Conservation (phyloP, 169 alveolate genomes). For the Plasmodium reichenowi region DNA sequence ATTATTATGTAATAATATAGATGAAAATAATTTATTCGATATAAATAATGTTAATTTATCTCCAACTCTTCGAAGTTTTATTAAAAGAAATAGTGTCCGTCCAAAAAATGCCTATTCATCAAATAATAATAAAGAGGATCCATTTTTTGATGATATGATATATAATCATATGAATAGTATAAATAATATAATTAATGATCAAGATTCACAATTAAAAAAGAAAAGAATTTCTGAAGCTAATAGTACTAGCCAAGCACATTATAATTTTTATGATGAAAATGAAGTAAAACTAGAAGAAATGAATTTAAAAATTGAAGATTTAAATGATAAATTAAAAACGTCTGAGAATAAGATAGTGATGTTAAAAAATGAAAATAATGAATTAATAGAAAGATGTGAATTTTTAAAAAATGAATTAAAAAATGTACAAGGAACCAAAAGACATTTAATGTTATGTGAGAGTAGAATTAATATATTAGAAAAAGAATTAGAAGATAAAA, state of each 20-base stretch:
- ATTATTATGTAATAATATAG: constrained; percentile 64
- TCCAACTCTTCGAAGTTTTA: constrained; percentile 64
- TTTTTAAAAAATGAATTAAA: constrained; percentile 54
- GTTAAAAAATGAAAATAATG: constrained; percentile 49
- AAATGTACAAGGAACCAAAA: constrained; percentile 58
- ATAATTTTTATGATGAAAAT: constrained; percentile 69
- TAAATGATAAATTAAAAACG: constrained; percentile 39
- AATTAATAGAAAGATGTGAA: constrained; percentile 63
- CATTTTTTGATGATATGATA: constrained; percentile 1
- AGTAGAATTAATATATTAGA: constrained; percentile 61
- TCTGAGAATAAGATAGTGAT: constrained; percentile 27
- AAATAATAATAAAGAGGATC: not conserved
- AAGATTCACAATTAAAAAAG: constrained; percentile 6
- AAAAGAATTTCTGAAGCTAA: constrained; percentile 25
- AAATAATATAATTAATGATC: constrained; percentile 13
- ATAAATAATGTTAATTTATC: constrained; percentile 61
- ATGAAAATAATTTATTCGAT: constrained; percentile 55
- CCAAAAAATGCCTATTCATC: constrained; percentile 7
- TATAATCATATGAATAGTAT: not conserved
- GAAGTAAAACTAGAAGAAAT: constrained; percentile 72
- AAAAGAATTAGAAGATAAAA: constrained; percentile 67
- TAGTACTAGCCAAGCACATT: constrained; percentile 13
- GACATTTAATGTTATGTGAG: constrained; percentile 70
- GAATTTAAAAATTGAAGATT: constrained; percentile 59
- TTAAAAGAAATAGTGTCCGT: constrained; percentile 47